Base-by-base conservation (phyloP, 495 filamentous ascomycete genomes). In the Penicillium paradoxum region DNA sequence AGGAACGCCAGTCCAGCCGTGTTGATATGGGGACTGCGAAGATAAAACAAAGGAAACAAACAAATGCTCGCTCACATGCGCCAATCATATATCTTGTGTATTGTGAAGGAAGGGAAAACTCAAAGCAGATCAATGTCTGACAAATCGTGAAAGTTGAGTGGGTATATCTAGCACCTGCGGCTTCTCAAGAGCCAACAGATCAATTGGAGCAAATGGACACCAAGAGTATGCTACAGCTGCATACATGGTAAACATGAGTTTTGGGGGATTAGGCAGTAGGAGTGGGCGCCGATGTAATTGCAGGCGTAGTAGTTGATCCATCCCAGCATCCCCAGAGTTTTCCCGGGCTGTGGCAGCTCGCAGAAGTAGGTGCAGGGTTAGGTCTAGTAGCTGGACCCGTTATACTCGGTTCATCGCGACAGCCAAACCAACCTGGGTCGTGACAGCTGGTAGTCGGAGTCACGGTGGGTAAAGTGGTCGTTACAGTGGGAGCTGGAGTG, bases 401-500 rank as follows among this genome's bases (percentile, higher is more conserved):
- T 4, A 79, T 80, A 1, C 78, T 81, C 25, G 73, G 76, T 49
- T 75, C 66, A 55, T 84, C 80, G 27, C 79, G 79, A 59, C 83
- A 85, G 29, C 83, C 83, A 66, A 84, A 89, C 87, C 85, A 89
- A 36, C 86, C 87, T 6, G 83, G 85, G 21, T 80, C 76, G 36
- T 72, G 69, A 55, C 87, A 90, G 0, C 76, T 79, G 10, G 62
- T 55, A 15, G 64, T 62, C 15, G 60, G 34, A 14, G 65, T 57
- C 22, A 40, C 62, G 3, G 66, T 63, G 2, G 67, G 55, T 15
- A 52, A 48, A 18, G 63, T 65, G 3, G 62, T 58, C 2, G 68
- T 62, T 55, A 62, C 52, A 5, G 27, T 51, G 37, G 53, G 48
- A 34, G 55, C 38, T n/a, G 32, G 56, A 5, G 61, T 33, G 1